Evolutionary conservation across 768 basidiomycete genomes (phyloP).

Genomic region (Scleroderma bovista): DNA sequence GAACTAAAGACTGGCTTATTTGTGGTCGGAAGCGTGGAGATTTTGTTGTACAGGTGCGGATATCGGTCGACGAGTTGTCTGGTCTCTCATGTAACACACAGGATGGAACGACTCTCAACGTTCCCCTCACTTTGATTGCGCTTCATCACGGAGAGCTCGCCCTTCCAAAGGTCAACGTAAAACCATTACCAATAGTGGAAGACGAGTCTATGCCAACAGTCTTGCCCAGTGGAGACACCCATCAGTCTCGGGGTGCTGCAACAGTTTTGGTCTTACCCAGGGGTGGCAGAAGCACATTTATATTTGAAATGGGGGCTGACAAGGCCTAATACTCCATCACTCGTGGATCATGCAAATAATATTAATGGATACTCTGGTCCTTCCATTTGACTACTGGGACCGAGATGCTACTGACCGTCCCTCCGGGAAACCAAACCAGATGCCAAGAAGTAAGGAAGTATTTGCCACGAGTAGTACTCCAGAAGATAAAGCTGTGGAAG

Average conservation of each 20-base stretch:
- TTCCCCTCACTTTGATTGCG: constrained; percentile 77
- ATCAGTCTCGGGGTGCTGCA: constrained; percentile 82
- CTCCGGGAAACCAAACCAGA: constrained; percentile 47
- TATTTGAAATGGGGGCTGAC: constrained; percentile 61
- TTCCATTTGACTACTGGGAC: not conserved
- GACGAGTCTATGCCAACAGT: constrained; percentile 51
- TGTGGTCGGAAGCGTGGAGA: constrained; percentile 85
- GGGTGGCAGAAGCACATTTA: constrained; percentile 75
- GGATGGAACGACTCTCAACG: constrained; percentile 56
- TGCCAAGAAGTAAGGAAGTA: constrained; percentile 44
- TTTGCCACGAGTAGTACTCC: constrained; percentile 48
- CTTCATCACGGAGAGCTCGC: constrained; percentile 76
- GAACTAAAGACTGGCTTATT: constrained; percentile 82
- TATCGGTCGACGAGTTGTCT: not conserved
- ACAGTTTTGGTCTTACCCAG: constrained; percentile 77
- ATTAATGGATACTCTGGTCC: too few relatives aligned
- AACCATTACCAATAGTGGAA: constrained; percentile 49
- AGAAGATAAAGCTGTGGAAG: constrained; percentile 70
- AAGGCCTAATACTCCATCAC: too few relatives aligned
- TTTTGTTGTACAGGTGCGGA: constrained; percentile 63
- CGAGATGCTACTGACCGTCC: constrained; percentile 17
- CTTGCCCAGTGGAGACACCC: constrained; percentile 67
- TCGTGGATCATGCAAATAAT: too few relatives aligned
- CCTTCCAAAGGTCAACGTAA: constrained; percentile 69
- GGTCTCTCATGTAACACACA: constrained; percentile 22